Evolutionary conservation across 805 yeast genomes (phyloP).

Genomic region (Teunomyces panamensis): DNA sequence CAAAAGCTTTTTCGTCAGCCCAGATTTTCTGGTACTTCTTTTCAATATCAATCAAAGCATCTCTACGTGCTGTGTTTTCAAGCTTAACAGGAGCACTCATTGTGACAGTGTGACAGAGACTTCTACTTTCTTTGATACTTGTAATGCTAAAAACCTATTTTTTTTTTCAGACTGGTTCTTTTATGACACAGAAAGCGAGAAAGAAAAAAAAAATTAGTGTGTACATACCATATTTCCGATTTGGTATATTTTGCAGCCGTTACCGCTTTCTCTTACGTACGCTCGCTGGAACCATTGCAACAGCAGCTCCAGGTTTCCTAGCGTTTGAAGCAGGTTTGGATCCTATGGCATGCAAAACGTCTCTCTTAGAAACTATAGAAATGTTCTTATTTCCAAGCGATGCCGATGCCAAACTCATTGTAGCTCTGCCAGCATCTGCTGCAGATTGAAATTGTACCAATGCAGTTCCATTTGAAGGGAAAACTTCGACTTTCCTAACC

Average conservation of each 20-base stretch:
- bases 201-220: background rate
- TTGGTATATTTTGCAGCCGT: constrained; percentile 2
- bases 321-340: background rate
- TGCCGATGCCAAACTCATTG: constrained; percentile 40
- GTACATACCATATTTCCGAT: background rate
- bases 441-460: constrained; percentile 45
- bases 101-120: constrained; percentile 9
- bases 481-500: constrained; percentile 42
- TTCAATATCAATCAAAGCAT: constrained; percentile 84
- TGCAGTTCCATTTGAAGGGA: constrained; percentile 47
- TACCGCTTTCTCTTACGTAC: constrained; percentile 1
- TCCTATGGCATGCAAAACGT: background rate
- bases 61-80: constrained; percentile 87
- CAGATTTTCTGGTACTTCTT: constrained; percentile 83
- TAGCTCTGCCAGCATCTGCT: constrained; percentile 50
- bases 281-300: constrained; percentile 8
- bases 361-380: constrained; percentile 7
- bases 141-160: background rate
- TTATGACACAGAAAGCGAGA: background rate
- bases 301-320: background rate
- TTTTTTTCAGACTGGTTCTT: background rate
- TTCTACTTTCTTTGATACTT: background rate
- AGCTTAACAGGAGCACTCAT: constrained; percentile 42
- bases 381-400: constrained; percentile 32
- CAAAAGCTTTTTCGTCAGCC: constrained; percentile 84